Conservation (phyloP, 140 eudicot genomes). For the Senecio squalidus region DNA sequence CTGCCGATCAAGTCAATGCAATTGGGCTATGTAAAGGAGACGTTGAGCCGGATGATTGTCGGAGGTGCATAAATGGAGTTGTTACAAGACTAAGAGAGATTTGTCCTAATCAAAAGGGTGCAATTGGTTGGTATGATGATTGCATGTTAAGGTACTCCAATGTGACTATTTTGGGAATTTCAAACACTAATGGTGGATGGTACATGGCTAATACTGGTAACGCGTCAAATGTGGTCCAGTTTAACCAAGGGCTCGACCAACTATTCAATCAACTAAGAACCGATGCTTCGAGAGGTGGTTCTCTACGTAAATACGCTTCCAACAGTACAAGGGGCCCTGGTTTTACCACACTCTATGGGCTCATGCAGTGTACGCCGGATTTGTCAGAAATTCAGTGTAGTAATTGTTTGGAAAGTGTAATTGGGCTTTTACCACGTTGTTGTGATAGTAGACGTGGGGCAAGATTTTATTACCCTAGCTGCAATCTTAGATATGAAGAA, state of each 20-base stretch:
- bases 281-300: constrained; percentile 28
- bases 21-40: constrained; percentile 42
- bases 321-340: not conserved
- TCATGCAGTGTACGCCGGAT: constrained; percentile 52
- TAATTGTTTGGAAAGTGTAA: constrained; percentile 13
- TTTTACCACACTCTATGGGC: constrained; percentile 12
- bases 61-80: constrained; percentile 19
- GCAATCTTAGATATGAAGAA: constrained; percentile 39
- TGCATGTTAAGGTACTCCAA: constrained; percentile 43
- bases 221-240: constrained; percentile 7
- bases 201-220: not conserved
- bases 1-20: constrained; percentile 21
- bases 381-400: constrained; percentile 21
- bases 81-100: not conserved
- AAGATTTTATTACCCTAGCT: constrained; percentile 31
- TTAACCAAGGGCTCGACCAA: constrained; percentile 2
- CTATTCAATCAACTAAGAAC: constrained; percentile 17
- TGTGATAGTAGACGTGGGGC: constrained; percentile 32
- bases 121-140: constrained; percentile 32
- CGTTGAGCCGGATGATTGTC: constrained; percentile 20
- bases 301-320: constrained; percentile 32
- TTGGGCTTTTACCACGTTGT: not conserved
- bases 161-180: constrained; percentile 13
- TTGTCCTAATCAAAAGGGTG: constrained; percentile 32
- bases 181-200: not conserved